Conservation (phyloP, 225 moss, liverwort and hornwort genomes). For the Polytrichum formosum region DNA sequence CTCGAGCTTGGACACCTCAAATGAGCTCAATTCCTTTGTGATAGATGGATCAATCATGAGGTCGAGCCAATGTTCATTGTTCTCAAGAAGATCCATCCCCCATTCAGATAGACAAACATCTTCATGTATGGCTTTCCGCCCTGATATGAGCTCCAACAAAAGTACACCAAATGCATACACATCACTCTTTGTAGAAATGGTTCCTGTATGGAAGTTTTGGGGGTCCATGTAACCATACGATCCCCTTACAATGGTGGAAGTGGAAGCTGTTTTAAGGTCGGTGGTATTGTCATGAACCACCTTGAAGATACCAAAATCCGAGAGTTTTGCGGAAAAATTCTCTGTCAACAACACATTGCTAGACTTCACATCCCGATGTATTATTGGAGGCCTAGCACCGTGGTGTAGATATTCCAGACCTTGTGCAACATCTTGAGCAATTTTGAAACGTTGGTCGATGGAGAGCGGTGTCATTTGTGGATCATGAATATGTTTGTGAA, state of each 20-base stretch:
- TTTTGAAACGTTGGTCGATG: constrained; percentile 24
- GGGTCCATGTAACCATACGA: constrained; percentile 21
- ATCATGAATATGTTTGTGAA: constrained; percentile 21
- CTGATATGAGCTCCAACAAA: constrained; percentile 9
- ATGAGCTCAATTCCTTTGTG: not conserved
- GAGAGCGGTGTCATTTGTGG: constrained; percentile 3
- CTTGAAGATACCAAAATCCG: constrained; percentile 19
- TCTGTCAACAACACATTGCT: constrained; percentile 25
- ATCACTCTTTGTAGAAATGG: constrained; percentile 29
- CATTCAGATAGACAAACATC: not conserved
- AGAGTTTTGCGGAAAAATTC: constrained; percentile 17
- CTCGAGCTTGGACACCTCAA: not conserved
- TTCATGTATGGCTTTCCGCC: constrained; percentile 5
- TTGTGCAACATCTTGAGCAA: constrained; percentile 31
- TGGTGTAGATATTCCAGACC: constrained; percentile 35
- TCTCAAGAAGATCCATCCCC: not conserved
- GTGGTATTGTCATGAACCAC: not conserved
- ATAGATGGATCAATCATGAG: no score
- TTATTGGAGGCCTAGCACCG: constrained; percentile 18
- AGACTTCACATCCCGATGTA: constrained; percentile 29
- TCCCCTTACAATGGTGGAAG: not conserved
- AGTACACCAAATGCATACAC: constrained; percentile 13
- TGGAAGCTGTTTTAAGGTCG: not conserved
- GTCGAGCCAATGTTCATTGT: no score
- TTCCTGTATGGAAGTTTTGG: not conserved